Conservation (phyloP, 2,329 filamentous ascomycete species). For the Aspergillus neoniger region DNA sequence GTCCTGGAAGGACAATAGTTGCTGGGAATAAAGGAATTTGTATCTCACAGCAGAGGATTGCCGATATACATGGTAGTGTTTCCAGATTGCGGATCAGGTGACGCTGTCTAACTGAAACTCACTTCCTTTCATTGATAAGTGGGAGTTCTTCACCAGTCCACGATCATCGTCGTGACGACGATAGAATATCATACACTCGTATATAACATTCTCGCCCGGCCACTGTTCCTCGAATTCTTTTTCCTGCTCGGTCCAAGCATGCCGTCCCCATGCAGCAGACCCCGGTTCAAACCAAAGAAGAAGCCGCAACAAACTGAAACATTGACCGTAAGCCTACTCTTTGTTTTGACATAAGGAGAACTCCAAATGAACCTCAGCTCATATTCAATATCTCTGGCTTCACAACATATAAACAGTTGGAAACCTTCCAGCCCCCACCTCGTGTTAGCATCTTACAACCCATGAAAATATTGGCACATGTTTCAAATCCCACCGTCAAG, state of each 20-base stretch:
- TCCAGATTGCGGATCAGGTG: neutral
- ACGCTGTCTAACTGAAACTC: neutral
- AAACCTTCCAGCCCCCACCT: neutral
- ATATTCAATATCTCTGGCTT: neutral
- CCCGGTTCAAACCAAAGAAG: neutral
- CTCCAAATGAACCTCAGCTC: no score
- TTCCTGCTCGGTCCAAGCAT: neutral
- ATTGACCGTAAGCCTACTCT: neutral
- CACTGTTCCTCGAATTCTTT: neutral
- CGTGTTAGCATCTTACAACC: neutral
- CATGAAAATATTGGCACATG: neutral
- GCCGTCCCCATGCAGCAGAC: neutral
- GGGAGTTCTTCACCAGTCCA: neutral
- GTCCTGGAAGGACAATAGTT: neutral
- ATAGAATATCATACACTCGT: neutral
- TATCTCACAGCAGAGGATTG: neutral
- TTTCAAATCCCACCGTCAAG: neutral
- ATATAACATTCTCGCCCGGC: neutral
- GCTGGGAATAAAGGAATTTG: neutral
- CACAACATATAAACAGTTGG: neutral
- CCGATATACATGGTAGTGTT: neutral
- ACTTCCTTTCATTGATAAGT: neutral
- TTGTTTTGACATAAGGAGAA: neutral
- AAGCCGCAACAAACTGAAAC: neutral
- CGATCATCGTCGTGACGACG: neutral